phyloP scores from a whole-genome alignment of 2,329 filamentous ascomycete genomes.

The Calonectria hongkongensis region DNA sequence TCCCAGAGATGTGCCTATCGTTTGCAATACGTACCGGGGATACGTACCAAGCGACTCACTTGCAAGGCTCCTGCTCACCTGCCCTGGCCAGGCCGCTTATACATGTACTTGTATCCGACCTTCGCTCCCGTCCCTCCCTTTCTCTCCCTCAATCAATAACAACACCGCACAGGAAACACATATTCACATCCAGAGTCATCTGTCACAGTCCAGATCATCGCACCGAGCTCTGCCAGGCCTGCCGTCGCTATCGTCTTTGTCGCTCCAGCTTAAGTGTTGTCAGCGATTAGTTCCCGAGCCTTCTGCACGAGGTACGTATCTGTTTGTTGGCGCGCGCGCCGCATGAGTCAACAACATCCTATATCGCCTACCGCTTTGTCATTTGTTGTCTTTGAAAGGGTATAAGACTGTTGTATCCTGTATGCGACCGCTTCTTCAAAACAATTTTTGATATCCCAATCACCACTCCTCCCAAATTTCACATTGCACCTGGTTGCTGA shows the following conservation, averaged over 20 bases:
- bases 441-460: neutral
- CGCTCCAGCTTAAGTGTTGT: slow-evolving; percentile 52
- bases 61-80: slow-evolving; percentile 51
- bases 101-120: slow-evolving; percentile 53
- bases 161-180: slow-evolving; percentile 70
- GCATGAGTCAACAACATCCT: slow-evolving; percentile 52
- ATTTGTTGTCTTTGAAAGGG: slow-evolving; percentile 27
- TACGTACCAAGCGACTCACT: slow-evolving; percentile 53
- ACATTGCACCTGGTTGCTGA: slow-evolving; percentile 45
- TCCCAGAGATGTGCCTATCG: slow-evolving; percentile 48
- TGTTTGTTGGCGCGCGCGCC: slow-evolving; percentile 24
- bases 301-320: slow-evolving; percentile 60
- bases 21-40: slow-evolving; percentile 38
- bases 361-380: slow-evolving; percentile 40
- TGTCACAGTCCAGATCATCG: slow-evolving; percentile 78
- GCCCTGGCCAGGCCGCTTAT: slow-evolving; percentile 48
- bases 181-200: slow-evolving; percentile 73
- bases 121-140: slow-evolving; percentile 60
- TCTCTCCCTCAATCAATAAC: slow-evolving; percentile 68
- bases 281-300: slow-evolving; percentile 52
- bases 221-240: slow-evolving; percentile 67
- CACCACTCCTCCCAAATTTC: slow-evolving; percentile 14
- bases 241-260: slow-evolving; percentile 54
- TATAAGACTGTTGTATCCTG: slow-evolving; percentile 41
- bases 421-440: neutral